phyloP scores from a whole-genome alignment of 352 stramenopile genomes.

The Pythium periplocum region DNA sequence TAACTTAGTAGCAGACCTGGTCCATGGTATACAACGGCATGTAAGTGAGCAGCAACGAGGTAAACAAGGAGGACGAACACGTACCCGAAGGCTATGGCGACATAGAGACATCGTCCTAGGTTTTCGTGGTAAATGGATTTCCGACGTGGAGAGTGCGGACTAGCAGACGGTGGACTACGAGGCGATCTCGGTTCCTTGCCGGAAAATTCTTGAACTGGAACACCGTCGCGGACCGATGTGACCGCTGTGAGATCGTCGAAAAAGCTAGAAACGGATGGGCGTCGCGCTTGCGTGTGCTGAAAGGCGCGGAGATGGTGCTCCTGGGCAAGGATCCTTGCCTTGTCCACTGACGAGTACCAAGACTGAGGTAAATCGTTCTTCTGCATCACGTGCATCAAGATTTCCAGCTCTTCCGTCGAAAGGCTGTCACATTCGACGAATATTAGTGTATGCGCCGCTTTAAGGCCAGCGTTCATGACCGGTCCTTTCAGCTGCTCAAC shows the following conservation, averaged over 20 bases:
- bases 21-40: background rate
- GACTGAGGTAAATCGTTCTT: constrained; percentile 36
- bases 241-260: constrained; percentile 16
- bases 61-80: background rate
- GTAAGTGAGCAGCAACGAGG: background rate
- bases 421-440: constrained; percentile 58
- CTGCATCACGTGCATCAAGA: constrained; percentile 37
- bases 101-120: constrained; percentile 42
- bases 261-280: constrained; percentile 14
- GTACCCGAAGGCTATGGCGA: constrained; percentile 50
- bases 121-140: constrained; percentile 46
- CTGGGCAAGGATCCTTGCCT: constrained; percentile 35
- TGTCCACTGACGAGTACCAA: constrained; percentile 46
- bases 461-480: constrained; percentile 43
- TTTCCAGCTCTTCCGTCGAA: constrained; percentile 18
- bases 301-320: constrained; percentile 29
- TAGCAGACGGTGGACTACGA: too few relatives aligned
- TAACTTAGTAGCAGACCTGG: constrained; percentile 25
- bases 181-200: too few relatives aligned
- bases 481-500: constrained; percentile 39
- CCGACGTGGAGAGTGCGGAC: constrained; percentile 1
- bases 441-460: constrained; percentile 40
- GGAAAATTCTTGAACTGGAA: background rate
- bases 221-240: constrained; percentile 10
- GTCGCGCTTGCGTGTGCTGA: constrained; percentile 11